Base-by-base conservation (phyloP, 2,329 filamentous ascomycete species). In the Diaporthe batatas region DNA sequence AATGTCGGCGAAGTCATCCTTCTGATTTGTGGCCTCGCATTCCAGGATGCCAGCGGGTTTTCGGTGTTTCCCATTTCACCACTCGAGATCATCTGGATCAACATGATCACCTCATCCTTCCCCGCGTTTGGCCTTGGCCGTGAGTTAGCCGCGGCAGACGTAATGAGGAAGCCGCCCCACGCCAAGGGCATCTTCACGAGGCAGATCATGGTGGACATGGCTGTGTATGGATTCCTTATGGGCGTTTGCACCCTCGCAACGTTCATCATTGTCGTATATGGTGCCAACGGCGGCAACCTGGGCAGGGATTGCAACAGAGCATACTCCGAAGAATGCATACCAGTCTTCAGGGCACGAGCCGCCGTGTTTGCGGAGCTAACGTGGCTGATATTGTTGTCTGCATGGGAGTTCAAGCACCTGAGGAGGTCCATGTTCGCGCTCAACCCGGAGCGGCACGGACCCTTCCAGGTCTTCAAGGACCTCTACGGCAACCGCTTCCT, bases 41-140 rank as follows among this genome's bases (percentile, higher is more conserved):
- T 97, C 84, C 93, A 94, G 78, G 95, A 97, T 79, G 76, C 82
- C 2, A 84, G 86, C 12, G 88, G 89, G 11, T 88, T 93, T 74
- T 96, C 94, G 0, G 94, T 97, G 12, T 97, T 97, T 81, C 95
- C 94, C 6, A 89, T 97, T 57, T 91, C 93, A 0, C 94, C 95
- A 0, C 90, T 97, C 14, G 92, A 97, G 78, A 96, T 97, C 75
- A 89, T 98, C 73, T 98, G 94, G 94, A 94, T 98, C 81, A 97
- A 97, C 82, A 96, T 97, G 93, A 89, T 96, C 71, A 98, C 95
- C 0, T 96, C 93, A 53, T 93, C 92, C 1, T 91, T 96, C 81
- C 94, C 94, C 1, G 95, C 95, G 73, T 96, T 98, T 84, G 95
- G 94, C 55, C 89, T 98, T 0, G 94, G 94, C 25, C 92, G 94